Conservation (phyloP, 2,329 filamentous ascomycete species). For the Purpureocillium lavendulum region DNA sequence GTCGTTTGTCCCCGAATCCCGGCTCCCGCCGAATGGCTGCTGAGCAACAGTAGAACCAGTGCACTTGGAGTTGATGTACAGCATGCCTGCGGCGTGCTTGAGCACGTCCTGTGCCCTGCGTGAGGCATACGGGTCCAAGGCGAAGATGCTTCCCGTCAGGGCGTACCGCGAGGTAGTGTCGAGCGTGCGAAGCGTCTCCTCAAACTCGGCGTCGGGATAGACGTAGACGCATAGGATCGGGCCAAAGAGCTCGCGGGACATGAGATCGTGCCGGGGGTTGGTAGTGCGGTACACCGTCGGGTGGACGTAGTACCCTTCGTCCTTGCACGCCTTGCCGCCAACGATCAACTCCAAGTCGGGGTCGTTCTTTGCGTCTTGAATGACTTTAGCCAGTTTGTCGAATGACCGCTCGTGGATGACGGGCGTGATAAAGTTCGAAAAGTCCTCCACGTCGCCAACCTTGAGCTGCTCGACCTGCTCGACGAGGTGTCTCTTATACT, state of each 20-base stretch:
- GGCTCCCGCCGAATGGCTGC: constrained; percentile 62
- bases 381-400: constrained; percentile 67
- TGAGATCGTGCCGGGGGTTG: constrained; percentile 64
- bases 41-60: constrained; percentile 65
- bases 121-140: constrained; percentile 56
- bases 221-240: constrained; percentile 66
- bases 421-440: constrained; percentile 75
- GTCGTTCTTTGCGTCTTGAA: constrained; percentile 73
- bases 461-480: constrained; percentile 60
- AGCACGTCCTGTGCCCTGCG: constrained; percentile 62
- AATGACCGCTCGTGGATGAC: constrained; percentile 79
- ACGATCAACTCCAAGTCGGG: constrained; percentile 61
- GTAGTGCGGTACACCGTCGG: constrained; percentile 73
- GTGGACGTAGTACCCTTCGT: constrained; percentile 73
- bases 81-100: constrained; percentile 68
- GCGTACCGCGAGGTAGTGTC: constrained; percentile 69
- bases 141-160: constrained; percentile 68
- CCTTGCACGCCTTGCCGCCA: constrained; percentile 69
- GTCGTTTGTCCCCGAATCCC: constrained; percentile 64
- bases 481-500: constrained; percentile 59
- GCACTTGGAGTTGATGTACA: constrained; percentile 79
- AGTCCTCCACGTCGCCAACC: constrained; percentile 59
- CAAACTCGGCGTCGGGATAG: constrained; percentile 58
- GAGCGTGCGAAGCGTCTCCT: constrained; percentile 51
- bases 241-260: constrained; percentile 75